Evolutionary conservation across 768 basidiomycete genomes (phyloP).

Genomic region (Kondoa malvinella): DNA sequence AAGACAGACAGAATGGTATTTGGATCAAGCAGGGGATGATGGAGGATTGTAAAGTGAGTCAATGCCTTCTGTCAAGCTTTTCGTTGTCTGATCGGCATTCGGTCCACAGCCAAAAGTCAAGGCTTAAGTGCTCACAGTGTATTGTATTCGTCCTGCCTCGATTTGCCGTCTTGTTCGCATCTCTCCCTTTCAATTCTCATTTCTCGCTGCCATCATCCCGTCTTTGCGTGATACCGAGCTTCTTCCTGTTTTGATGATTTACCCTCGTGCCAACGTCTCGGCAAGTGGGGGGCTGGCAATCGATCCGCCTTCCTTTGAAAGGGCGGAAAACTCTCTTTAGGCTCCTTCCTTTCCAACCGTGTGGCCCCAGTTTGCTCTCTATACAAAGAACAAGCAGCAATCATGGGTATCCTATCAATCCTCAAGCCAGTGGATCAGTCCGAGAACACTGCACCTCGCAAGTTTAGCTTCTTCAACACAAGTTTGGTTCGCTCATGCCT

Average conservation of each 20-base stretch:
- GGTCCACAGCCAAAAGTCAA: neutral
- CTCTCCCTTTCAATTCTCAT: neutral
- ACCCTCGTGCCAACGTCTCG: too few species aligned
- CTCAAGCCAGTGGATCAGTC: conserved; percentile 11
- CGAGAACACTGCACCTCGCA: conserved; percentile 6
- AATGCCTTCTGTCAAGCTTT: too few species aligned
- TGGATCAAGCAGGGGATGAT: conserved; percentile 7
- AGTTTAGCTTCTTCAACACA: neutral
- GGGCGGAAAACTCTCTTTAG: too few species aligned
- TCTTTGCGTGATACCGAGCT: too few species aligned
- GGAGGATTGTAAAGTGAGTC: conserved; percentile 9
- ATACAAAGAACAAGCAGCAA: too few species aligned
- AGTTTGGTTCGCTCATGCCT: too few species aligned
- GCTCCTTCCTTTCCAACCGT: too few species aligned
- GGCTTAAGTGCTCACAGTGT: neutral
- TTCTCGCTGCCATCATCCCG: neutral
- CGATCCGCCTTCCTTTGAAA: too few species aligned
- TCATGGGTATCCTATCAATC: conserved; percentile 14
- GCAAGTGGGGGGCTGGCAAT: too few species aligned
- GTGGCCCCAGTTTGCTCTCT: too few species aligned
- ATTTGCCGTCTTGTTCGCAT: neutral
- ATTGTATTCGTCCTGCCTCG: neutral
- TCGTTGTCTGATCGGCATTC: neutral
- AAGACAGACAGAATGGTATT: conserved; percentile 5
- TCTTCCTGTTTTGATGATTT: too few species aligned